Evolutionary conservation across 169 alveolate genomes (phyloP), one percentile per base, ranked within the genome.

Genomic region (Miamiensis avidus): DNA sequence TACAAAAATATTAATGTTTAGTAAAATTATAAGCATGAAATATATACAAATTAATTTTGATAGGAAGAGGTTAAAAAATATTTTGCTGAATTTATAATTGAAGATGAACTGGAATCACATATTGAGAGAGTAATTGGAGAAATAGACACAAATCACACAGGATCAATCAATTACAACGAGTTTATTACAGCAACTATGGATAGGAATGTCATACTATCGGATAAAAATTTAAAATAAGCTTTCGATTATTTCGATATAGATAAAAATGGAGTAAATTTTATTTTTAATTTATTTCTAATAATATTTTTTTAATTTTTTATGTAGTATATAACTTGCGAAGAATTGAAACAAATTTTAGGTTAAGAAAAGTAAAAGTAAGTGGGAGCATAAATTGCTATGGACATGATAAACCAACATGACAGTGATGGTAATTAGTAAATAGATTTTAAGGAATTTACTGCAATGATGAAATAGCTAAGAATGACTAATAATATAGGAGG

Each of bases 111-210:
- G 86, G 89, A 74, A 82, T 92, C 27, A 49, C 96, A 94, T 65
- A 81, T 94, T 31, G 91, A 94, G 32, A 85, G 82, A 77, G 85
- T 94, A 29, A 89, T 96, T 65, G 90, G 89, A 29, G 91, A 82
- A 82, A 92, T 92, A 32, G 97, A 93, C 81, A 94, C 93, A 49
- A 94, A 94, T 34, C 90, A 92, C 27, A 92, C 93, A 74, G 96
- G 95, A 15, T 83, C 84, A 30, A 93, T 96, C 31, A 95, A 94
- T 65, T 95, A 94, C 84, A 94, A 97, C 65, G 96, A 91, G 75
- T 95, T 95, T 82, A 89, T 93, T 75, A 89, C 93, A 31, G 95
- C 97, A 20, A 88, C 91, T 27, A 83, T 95, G 84, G 92, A 87
- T 74, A 27, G 83, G 28, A 82, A 82, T 32, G 76, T 83, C 31